Base-by-base conservation (phyloP, 208 protist species). In the Borovskyia barvae region DNA sequence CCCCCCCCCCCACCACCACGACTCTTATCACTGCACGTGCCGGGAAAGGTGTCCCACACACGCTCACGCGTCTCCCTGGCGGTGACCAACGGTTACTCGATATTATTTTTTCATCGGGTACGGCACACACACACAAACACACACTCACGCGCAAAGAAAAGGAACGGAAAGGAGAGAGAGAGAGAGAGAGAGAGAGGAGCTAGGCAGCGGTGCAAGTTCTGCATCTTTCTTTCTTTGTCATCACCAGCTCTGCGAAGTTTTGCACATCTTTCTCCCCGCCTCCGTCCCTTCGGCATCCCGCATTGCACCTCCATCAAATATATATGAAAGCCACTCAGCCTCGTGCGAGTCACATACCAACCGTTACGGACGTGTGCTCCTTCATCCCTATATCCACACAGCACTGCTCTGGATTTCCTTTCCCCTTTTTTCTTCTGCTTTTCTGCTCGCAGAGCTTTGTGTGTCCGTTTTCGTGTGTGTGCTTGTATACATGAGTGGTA, bases 361-460 rank as follows among this genome's bases (percentile, higher is more conserved):
- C 24, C 24, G 25, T 3, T 26, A 32, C 2, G 25, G 5, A 22
- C n/a, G 19, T 19, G 19, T 48, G 22, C 14, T 42, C 20, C 49
- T 51, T 62, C 33, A n/a, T 33, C 15, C n/a, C n/a, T 48, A 24
- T n/a, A 14, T 49, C 36, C 24, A 47, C 29, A 22, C 19, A 15
- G 17, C 5, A 51, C 17, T 5, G 20, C 7, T 26, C 17, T 20
- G 11, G 3, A 6, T 45, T 26, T 3, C 17, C 19, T 48, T 26
- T 53, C 28, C 5, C 1, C 28, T 39, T 11, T 37, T 36, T 36
- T 26, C 40, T 61, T 52, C 12, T 69, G 43, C 55, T 42, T 29
- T 54, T 58, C 46, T 59, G 37, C 46, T 52, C 22, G 65, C 51
- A 46, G 19, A 25, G 25, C 43, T 57, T 50, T 50, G 33, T 57